phyloP scores from a whole-genome alignment of 2,329 filamentous ascomycete species.

The Aspergillus sp. region DNA sequence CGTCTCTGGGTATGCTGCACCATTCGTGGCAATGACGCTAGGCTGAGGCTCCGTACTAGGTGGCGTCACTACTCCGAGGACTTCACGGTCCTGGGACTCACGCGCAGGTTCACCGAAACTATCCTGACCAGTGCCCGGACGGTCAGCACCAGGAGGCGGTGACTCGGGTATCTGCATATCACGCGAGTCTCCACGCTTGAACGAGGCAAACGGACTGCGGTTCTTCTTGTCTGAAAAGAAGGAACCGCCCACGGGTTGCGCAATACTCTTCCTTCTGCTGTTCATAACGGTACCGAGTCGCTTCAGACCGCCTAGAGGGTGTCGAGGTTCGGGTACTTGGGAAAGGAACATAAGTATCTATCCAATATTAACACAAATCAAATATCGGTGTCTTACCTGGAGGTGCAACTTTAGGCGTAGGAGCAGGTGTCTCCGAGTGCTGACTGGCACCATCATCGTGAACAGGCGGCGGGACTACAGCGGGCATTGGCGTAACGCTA shows the following conservation, averaged over 20 bases:
- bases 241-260: constrained; percentile 22
- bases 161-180: constrained; percentile 33
- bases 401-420: constrained; percentile 20
- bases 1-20: constrained; percentile 13
- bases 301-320: constrained; percentile 39
- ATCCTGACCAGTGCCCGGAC: constrained; percentile 26
- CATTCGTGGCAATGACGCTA: constrained; percentile 21
- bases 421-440: constrained; percentile 45
- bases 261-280: constrained; percentile 36
- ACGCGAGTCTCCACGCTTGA: constrained; percentile 36
- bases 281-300: constrained; percentile 44
- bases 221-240: constrained; percentile 35
- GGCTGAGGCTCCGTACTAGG: constrained; percentile 16
- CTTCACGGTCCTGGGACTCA: constrained; percentile 20
- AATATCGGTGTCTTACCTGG: constrained; percentile 24
- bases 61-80: constrained; percentile 9
- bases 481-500: constrained; percentile 18
- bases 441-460: constrained; percentile 51
- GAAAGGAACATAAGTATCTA: constrained; percentile 11
- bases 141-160: constrained; percentile 21
- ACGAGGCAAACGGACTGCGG: constrained; percentile 36
- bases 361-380: background rate
- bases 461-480: constrained; percentile 34
- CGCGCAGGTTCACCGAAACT: constrained; percentile 14
- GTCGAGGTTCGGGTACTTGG: constrained; percentile 33